phyloP scores from a whole-genome alignment of 805 yeast species.

The Candida qinlingensis region DNA sequence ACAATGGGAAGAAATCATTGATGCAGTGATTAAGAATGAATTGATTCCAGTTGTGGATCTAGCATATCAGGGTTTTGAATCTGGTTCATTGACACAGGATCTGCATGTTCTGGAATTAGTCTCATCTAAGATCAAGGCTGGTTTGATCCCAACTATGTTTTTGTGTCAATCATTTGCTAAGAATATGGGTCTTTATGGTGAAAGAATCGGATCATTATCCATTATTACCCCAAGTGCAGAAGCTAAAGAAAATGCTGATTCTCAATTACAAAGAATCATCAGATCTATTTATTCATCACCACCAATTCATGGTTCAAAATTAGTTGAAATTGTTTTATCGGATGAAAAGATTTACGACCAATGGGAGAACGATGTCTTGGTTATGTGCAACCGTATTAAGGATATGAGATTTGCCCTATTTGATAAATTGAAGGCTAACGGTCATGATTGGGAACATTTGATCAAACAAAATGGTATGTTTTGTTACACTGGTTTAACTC shows the following conservation, averaged over 20 bases:
- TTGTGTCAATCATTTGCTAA: slow-evolving; percentile 91
- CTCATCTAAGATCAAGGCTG: slow-evolving; percentile 33
- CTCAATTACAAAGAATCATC: slow-evolving; percentile 77
- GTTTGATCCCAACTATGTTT: slow-evolving; percentile 46
- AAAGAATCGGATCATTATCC: slow-evolving; percentile 83
- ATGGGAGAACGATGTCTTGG: slow-evolving; percentile 79
- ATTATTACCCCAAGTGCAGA: slow-evolving; percentile 52
- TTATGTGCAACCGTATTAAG: slow-evolving; percentile 75
- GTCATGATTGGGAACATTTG: slow-evolving; percentile 79
- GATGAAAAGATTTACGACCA: slow-evolving; percentile 52
- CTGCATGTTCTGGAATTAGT: slow-evolving; percentile 48
- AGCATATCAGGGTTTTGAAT: slow-evolving; percentile 94
- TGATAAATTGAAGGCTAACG: slow-evolving; percentile 49
- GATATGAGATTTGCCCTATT: slow-evolving; percentile 63
- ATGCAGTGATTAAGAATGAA: slow-evolving; percentile 49
- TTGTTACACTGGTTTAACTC: slow-evolving; percentile 77
- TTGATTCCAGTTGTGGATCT: slow-evolving; percentile 82
- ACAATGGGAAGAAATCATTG: slow-evolving; percentile 75
- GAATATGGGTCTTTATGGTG: slow-evolving; percentile 94
- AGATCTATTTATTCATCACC: slow-evolving; percentile 92
- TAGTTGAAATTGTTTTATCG: slow-evolving; percentile 73
- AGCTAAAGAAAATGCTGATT: slow-evolving; percentile 49
- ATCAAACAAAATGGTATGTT: slow-evolving; percentile 94
- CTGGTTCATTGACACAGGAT: slow-evolving; percentile 77
- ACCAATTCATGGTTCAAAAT: slow-evolving; percentile 88